Percentiles rank a stretch among this genome's conserved stretches.
Conservation (phyloP, 108 stramenopile species). For the Stephanodiscus minutulus region DNA sequence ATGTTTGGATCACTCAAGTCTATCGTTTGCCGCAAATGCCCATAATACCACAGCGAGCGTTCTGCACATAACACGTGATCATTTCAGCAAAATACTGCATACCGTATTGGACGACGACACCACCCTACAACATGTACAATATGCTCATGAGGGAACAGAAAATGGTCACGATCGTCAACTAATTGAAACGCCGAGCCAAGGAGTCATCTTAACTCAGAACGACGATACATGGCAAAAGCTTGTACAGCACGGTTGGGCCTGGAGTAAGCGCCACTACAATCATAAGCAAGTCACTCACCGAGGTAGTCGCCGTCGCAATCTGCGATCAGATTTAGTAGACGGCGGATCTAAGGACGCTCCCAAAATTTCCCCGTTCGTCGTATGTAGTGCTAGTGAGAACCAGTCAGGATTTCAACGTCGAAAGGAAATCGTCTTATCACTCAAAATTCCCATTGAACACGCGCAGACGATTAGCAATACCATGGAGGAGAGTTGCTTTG, state of each 20-base stretch:
- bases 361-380: slow-evolving; percentile 20
- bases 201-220: not conserved
- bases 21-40: not conserved
- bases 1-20: not conserved
- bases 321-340: slow-evolving; percentile 13
- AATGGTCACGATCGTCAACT: not conserved
- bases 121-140: slow-evolving; percentile 3
- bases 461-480: slow-evolving; percentile 39
- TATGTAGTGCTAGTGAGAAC: slow-evolving; percentile 26
- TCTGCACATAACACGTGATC: slow-evolving; percentile 8
- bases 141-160: not conserved
- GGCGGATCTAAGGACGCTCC: not conserved
- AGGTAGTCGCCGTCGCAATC: slow-evolving; percentile 17
- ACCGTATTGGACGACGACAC: slow-evolving; percentile 32
- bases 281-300: not conserved
- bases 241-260: slow-evolving; percentile 25
- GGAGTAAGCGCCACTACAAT: slow-evolving; percentile 11
- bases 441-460: slow-evolving; percentile 8
- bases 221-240: slow-evolving; percentile 22
- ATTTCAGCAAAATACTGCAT: slow-evolving; percentile 22
- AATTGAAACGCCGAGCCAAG: not conserved
- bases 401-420: slow-evolving; percentile 32
- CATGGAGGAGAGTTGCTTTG: slow-evolving; percentile 39
- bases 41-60: not conserved
- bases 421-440: slow-evolving; percentile 7